Conservation (phyloP, 2,329 filamentous ascomycete genomes). For the Hypoxylon sp. region DNA sequence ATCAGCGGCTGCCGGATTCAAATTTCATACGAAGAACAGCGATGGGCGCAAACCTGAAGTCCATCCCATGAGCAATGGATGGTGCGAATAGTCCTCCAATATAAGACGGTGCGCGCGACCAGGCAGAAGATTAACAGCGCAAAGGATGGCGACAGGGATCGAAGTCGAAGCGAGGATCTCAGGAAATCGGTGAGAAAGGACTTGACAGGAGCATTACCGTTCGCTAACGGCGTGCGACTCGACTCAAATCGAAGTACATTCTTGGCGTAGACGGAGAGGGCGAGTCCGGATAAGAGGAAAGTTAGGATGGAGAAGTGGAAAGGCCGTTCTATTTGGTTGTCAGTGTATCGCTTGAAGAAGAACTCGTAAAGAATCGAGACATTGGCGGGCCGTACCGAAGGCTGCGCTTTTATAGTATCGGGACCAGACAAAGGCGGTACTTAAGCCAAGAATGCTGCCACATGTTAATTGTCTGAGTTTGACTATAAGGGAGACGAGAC, state of each 20-base stretch:
- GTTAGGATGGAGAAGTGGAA: slow-evolving; percentile 56
- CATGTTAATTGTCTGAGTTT: slow-evolving; percentile 24
- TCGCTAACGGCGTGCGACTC: slow-evolving; percentile 27
- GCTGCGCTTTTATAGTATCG: slow-evolving; percentile 57
- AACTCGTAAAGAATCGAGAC: slow-evolving; percentile 1
- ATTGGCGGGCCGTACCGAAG: slow-evolving; percentile 53
- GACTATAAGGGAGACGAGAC: slow-evolving; percentile 1
- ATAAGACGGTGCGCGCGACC: slow-evolving; percentile 50
- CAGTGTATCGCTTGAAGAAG: not conserved
- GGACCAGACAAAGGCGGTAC: slow-evolving; percentile 51
- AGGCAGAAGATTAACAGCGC: slow-evolving; percentile 47
- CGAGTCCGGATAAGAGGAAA: slow-evolving; percentile 47
- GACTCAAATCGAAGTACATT: slow-evolving; percentile 34
- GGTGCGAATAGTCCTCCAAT: slow-evolving; percentile 54
- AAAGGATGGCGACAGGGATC: slow-evolving; percentile 39
- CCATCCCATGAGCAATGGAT: slow-evolving; percentile 57
- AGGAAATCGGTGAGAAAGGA: slow-evolving; percentile 30
- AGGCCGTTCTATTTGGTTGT: slow-evolving; percentile 50
- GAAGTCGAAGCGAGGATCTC: slow-evolving; percentile 34
- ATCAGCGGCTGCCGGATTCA: slow-evolving; percentile 16
- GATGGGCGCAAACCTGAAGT: slow-evolving; percentile 51
- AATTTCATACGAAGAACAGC: not conserved
- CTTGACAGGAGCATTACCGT: slow-evolving; percentile 31
- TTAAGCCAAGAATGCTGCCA: slow-evolving; percentile 45
- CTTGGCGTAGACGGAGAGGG: slow-evolving; percentile 43